Conservation (phyloP, 768 basidiomycete species). For the Tremella mesenterica region DNA sequence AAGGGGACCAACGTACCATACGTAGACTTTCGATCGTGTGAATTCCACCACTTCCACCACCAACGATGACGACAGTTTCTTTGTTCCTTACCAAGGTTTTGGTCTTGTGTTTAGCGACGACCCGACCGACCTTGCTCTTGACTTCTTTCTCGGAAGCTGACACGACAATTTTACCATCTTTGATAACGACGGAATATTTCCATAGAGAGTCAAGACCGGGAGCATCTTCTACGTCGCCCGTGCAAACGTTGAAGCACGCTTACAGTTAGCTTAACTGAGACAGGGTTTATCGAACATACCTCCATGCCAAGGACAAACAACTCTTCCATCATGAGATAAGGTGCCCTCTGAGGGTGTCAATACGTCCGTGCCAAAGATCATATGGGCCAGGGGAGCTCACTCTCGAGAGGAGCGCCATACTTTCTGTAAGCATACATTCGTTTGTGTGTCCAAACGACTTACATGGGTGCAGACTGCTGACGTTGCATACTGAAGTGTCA, state of each 20-base stretch:
- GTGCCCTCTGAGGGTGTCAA: slow-evolving; percentile 58
- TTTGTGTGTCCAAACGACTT: slow-evolving; percentile 4
- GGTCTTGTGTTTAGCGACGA: slow-evolving; percentile 47
- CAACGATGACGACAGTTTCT: slow-evolving; percentile 67
- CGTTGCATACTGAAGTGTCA: slow-evolving; percentile 50
- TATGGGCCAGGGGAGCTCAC: too few species aligned
- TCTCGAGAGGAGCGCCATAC: slow-evolving; percentile 77
- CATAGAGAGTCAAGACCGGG: slow-evolving; percentile 74
- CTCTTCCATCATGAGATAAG: slow-evolving; percentile 64
- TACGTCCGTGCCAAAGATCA: too few species aligned
- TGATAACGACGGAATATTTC: slow-evolving; percentile 61
- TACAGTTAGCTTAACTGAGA: not conserved
- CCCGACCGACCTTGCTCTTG: slow-evolving; percentile 60
- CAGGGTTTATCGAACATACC: slow-evolving; percentile 47
- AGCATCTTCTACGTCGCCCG: slow-evolving; percentile 60
- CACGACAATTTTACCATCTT: slow-evolving; percentile 64
- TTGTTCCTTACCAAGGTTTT: slow-evolving; percentile 45
- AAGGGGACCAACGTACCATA: slow-evolving; percentile 51
- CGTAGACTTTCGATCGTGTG: slow-evolving; percentile 70
- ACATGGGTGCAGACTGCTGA: slow-evolving; percentile 76
- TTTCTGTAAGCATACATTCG: slow-evolving; percentile 4
- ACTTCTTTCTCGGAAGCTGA: slow-evolving; percentile 60
- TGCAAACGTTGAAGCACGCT: slow-evolving; percentile 84
- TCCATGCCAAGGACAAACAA: slow-evolving; percentile 86
- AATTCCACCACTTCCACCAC: slow-evolving; percentile 73